Base-by-base conservation (phyloP, 371 early-diverging fungal species). In the Mucor plumbeus region DNA sequence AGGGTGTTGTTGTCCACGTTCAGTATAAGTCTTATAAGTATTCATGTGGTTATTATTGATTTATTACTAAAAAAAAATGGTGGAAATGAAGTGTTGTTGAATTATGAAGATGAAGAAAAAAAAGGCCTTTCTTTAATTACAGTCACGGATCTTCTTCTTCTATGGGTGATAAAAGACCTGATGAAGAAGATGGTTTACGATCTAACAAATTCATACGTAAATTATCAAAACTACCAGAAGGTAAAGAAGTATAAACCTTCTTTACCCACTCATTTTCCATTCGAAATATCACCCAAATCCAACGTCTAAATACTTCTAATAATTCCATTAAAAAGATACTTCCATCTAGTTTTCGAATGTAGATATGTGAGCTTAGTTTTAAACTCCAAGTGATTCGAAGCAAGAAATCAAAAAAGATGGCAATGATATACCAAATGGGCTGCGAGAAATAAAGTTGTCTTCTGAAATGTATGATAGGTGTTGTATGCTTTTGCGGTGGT, bases 261-360 rank as follows among this genome's bases (percentile, higher is more conserved):
- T 84, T 84, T 4, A 91, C 87, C 90, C 88, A 90, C 73, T 92
- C 94, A 43, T 85, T 81, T 77, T 97, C 97, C 55, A 95, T 74
- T 17, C 97, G 77, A 72, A 96, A 91, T 56, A 94, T 90, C 0
- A 94, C 91, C 97, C 97, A 97, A 55, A 96, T 79, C 91, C 95
- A 95, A 47, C 97, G 81, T 58, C 97, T 68, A 21, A 90, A 62
- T 4, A 97, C 83, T 75, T 97, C 97, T 10, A 94, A 67, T 7
- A 87, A 73, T 63, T 91, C 90, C 73, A 97, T 83, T 64, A 89
- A 77, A 64, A 95, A 87, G 17, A 91, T 92, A 38, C 90, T 85
- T 21, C 84, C 88, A 35, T 89, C 86, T 60, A 94, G 76, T 53
- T 83, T 70, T 59, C 89, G 85, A 56, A 86, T 80, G 61, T 86